Evolutionary conservation across 140 eudicot species (phyloP), one percentile per base, ranked within the genome.

Genomic region (Ambrosia hybrid): DNA sequence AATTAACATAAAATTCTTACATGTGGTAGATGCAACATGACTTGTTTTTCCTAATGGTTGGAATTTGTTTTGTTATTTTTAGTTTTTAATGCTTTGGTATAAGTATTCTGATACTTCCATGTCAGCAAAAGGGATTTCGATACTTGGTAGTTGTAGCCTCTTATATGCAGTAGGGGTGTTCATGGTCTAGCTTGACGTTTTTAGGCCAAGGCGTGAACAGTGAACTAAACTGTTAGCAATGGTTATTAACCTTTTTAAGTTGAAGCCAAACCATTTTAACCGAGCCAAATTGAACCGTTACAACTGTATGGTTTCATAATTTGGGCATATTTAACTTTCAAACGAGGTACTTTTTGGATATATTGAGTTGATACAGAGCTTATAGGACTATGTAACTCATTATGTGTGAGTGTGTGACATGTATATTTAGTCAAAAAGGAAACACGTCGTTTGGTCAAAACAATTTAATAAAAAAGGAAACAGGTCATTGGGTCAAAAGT

Each of bases 21-120:
- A 46, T 73, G 39, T 51, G 55, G 6, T 26, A 17, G 55, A 63
- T 73, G 51, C 61, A 64, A 10, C 52, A 38, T 62, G 71, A 11
- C 64, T 63, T 62, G 56, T 63, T 62, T 49, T 3, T 73, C 4
- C 9, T 11, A 8, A 46, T 73, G 51, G 38, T 48, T 26, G 69
- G 37, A 49, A 49, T 8, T 34, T 11, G 30, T 34, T 72, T 60
- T 61, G 21, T 15, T 45, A 13, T 46, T 48, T 46, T 5, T 8
- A 21, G 13, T 17, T 14, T 4, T 33, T 33, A n/a, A n/a, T n/a
- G n/a, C n/a, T n/a, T n/a, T n/a, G 46, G 48, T 73, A 56, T 6
- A 65, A 39, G 14, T 21, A 51, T 53, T 45, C 46, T 10, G 2
- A 9, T n/a, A 74, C 55, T 64, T 65, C 17, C 45, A 51, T 41